A percentile compares a stretch with the other conserved stretches of the same genome.
Evolutionary conservation across 1,284 basidiomycete genomes (phyloP).

Genomic region (Ceratobasidium sp.): DNA sequence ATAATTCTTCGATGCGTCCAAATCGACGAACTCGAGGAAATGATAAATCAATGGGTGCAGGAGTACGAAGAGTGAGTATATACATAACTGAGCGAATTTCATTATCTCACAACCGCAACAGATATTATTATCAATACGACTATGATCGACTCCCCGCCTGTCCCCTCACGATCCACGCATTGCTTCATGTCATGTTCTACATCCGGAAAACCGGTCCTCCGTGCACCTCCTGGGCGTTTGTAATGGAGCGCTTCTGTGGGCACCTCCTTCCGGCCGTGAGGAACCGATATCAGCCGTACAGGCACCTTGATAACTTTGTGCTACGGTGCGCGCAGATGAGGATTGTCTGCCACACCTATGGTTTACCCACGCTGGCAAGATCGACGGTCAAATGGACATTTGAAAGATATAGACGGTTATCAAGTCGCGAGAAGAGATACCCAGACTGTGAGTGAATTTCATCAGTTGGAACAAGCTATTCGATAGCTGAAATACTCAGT

Average conservation of each 20-base stretch:
- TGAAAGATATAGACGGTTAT: background rate
- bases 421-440: background rate
- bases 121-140: slow-evolving; percentile 60
- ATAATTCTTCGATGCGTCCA: slow-evolving; percentile 33
- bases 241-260: slow-evolving; percentile 57
- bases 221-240: slow-evolving; percentile 63
- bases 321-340: slow-evolving; percentile 51
- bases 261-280: slow-evolving; percentile 52
- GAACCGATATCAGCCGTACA: slow-evolving; percentile 53
- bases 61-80: slow-evolving; percentile 45
- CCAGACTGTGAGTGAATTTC: background rate
- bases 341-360: background rate
- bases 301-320: slow-evolving; percentile 53
- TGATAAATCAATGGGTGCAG: slow-evolving; percentile 35
- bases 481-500: background rate
- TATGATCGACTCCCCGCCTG: slow-evolving; percentile 57
- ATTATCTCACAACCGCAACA: slow-evolving; percentile 51
- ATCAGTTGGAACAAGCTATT: no score
- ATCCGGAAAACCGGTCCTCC: slow-evolving; percentile 59
- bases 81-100: no score
- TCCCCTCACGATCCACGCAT: slow-evolving; percentile 60
- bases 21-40: slow-evolving; percentile 4
- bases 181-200: slow-evolving; percentile 59
- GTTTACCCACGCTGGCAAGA: background rate
- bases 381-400: background rate